phyloP scores from a whole-genome alignment of 169 alveolate species.

The Plasmodium knowlesi region DNA sequence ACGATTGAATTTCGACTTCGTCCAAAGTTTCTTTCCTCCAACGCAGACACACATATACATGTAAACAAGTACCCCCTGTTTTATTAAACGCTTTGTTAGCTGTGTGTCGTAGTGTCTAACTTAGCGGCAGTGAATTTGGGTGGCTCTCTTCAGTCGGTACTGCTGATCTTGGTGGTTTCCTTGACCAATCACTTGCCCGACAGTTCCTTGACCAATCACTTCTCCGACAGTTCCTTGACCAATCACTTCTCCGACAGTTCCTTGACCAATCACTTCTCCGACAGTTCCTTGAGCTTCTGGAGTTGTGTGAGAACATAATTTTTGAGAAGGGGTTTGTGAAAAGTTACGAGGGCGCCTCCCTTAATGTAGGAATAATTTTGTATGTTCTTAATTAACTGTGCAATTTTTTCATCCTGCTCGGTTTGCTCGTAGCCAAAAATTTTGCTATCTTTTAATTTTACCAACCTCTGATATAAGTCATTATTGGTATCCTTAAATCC shows the following conservation, averaged over 20 bases:
- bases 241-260: not conserved
- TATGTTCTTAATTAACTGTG: constrained; percentile 47
- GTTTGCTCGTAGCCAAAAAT: constrained; percentile 32
- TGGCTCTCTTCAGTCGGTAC: not conserved
- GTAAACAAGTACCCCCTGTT: not conserved
- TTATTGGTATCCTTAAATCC: constrained; percentile 65
- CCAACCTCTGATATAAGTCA: constrained; percentile 43
- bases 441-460: constrained; percentile 28
- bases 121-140: not conserved
- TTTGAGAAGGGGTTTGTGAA: constrained; percentile 25
- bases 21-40: not conserved
- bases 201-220: not conserved
- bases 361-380: constrained; percentile 62
- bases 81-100: not conserved
- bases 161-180: not conserved
- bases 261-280: too few species aligned
- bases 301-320: constrained; percentile 15
- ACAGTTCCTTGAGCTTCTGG: constrained; percentile 2
- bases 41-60: not conserved
- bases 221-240: too few species aligned
- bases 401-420: constrained; percentile 9
- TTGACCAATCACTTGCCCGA: not conserved
- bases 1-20: not conserved
- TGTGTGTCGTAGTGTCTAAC: not conserved
- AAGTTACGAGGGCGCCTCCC: constrained; percentile 59